phyloP scores from a whole-genome alignment of 305 asterid species.

The Withania somnifera region DNA sequence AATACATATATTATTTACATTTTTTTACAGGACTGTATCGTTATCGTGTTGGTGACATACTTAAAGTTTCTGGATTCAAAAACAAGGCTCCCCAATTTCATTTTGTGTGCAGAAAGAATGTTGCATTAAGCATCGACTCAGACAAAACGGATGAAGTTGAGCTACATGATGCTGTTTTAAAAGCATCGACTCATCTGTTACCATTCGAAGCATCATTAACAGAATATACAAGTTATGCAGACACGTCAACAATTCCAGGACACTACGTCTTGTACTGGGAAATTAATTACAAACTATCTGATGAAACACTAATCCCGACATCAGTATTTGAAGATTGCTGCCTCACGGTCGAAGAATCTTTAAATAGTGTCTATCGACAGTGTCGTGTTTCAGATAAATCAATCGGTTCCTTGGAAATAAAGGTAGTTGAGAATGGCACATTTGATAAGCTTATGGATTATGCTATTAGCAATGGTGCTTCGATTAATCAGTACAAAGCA shows the following conservation, averaged over 20 bases:
- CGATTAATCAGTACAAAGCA: slow-evolving; percentile 16
- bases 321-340: slow-evolving; percentile 7
- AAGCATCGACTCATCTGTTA: slow-evolving; percentile 3
- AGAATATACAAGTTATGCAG: slow-evolving; percentile 12
- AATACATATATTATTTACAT: not conserved
- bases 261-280: slow-evolving; percentile 19
- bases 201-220: not conserved
- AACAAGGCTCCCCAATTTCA: slow-evolving; percentile 14
- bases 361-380: not conserved
- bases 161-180: slow-evolving; percentile 1
- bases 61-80: slow-evolving; percentile 6
- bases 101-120: slow-evolving; percentile 7
- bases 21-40: slow-evolving; percentile 2
- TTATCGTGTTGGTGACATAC: slow-evolving; percentile 19
- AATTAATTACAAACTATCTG: not conserved
- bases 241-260: slow-evolving; percentile 6
- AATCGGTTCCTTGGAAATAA: slow-evolving; percentile 15
- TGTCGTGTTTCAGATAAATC: not conserved
- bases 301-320: not conserved
- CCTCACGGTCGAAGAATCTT: slow-evolving; percentile 6
- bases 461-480: slow-evolving; percentile 2
- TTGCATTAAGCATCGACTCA: slow-evolving; percentile 9
- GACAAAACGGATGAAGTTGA: slow-evolving; percentile 19
- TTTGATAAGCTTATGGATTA: slow-evolving; percentile 9
- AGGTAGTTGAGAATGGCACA: slow-evolving; percentile 11